These are phyloP conservation scores for Fusarium nurragi DNA, from an alignment of 2,329 filamentous ascomycete genomes.

Conservation along the genomic window DNA sequence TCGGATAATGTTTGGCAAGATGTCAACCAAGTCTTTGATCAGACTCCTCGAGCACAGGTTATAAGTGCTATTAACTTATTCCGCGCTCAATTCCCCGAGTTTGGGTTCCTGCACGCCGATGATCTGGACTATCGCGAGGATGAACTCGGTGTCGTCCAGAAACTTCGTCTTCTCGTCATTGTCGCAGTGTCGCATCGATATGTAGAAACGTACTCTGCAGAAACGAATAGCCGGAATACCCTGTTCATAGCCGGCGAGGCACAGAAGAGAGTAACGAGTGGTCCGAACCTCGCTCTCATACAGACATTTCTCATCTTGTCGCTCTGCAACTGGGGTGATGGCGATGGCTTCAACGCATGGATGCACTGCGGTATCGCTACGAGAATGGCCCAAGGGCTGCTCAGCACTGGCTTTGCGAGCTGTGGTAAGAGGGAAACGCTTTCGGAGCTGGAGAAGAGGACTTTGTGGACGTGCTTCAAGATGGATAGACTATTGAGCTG, in stretches of 20 bases:
- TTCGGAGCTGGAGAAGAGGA: conserved; percentile 38
- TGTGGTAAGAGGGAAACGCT: conserved; percentile 24
- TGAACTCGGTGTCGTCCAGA: conserved; percentile 11
- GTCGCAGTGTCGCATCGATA: conserved; percentile 32
- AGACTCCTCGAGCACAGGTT: not conserved
- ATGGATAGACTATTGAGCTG: conserved; percentile 39
- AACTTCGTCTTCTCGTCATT: conserved; percentile 32
- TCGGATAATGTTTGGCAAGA: not conserved
- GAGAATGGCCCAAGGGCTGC: conserved; percentile 38
- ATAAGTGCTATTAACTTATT: conserved; percentile 28
- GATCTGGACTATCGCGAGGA: conserved; percentile 35
- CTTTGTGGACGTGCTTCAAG: conserved; percentile 39
- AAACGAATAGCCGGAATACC: not conserved
- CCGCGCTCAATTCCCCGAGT: conserved; percentile 39
- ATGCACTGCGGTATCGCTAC: conserved; percentile 42
- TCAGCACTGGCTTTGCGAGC: conserved; percentile 32
- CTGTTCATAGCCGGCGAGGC: conserved; percentile 19
- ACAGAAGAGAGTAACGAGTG: conserved; percentile 21
- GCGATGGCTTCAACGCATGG: conserved; percentile 43
- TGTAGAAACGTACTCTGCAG: not conserved
- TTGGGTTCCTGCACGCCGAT: conserved; percentile 39
- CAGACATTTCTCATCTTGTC: conserved; percentile 37
- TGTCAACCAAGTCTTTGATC: conserved; percentile 16
- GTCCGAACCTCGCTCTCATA: conserved; percentile 30
- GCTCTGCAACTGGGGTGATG: conserved; percentile 41